Evolutionary conservation across 306 rosid species (phyloP), one percentile per base, ranked within the genome.

Genomic region (Myrica gale): DNA sequence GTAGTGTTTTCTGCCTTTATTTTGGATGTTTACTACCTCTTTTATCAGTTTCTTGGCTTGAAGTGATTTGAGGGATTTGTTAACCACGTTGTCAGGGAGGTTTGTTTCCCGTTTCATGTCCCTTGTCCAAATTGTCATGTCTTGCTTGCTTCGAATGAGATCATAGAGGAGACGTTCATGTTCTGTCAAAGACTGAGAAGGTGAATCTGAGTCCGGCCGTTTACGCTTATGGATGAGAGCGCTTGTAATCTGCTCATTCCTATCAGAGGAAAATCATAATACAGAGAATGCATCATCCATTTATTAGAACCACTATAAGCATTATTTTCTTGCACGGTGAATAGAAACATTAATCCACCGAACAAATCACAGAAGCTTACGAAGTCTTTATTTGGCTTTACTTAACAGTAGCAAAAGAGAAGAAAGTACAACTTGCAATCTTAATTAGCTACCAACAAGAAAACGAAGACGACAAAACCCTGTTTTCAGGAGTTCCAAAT

Each of bases 1-100:
- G 75, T 82, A 89, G 91, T 84, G 92, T 84, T 91, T 91, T 73
- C 78, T 88, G 51, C 87, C 88, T 83, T 84, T 93, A 76, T 82
- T 85, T 62, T 86, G 89, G 71, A 89, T 79, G 70, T 82, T 87
- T n/a, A 76, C 85, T 61, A 89, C 93, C 72, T 89, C 89, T 81
- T 89, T 90, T 77, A 91, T 86, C 74, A 88, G 71, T 26, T 80
- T 69, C 88, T 89, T 93, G 54, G 81, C 45, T 48, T 52, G 79
- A 67, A 93, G 98, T 21, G 74, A 42, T 81, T 86, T 88, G 15
- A 93, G 73, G 69, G 82, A 72, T 56, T 87, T 88, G 56, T 62
- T 80, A 10, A 85, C 81, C 71, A 80, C 56, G 53, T 16, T 83
- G 69, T 81, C 85, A 0, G 89, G 71, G 47, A 91, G 76, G 47